Evolutionary conservation across 75 land plant genomes (phyloP).

Genomic region (Chamaecyparis obtusa): DNA sequence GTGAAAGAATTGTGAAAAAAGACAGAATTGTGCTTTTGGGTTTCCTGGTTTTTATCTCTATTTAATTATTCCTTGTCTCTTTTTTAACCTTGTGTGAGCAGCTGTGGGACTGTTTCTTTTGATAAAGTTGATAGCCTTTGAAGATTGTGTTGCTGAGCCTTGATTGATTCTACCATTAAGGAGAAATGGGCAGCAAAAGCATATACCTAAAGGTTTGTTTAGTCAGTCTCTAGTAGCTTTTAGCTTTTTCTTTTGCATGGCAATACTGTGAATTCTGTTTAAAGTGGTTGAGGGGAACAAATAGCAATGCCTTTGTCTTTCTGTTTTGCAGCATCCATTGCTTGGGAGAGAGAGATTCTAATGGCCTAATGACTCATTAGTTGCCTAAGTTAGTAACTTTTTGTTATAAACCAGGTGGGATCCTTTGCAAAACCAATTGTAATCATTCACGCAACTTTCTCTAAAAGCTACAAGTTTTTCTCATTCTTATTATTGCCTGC

Average conservation of each 20-base stretch:
- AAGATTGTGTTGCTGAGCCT: neutral
- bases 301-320: conserved; percentile 3
- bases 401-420: neutral
- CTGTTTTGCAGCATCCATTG: conserved; percentile 5
- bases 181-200: neutral
- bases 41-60: neutral
- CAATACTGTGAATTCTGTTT: neutral
- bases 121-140: neutral
- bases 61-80: neutral
- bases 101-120: conserved; percentile 7
- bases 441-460: neutral
- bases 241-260: neutral
- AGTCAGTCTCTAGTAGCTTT: neutral
- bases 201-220: neutral
- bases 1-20: conserved; percentile 10
- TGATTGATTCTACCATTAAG: neutral
- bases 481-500: neutral
- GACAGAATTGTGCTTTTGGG: conserved; percentile 10
- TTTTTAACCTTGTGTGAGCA: neutral
- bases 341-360: conserved; percentile 5
- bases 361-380: neutral
- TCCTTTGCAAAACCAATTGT: neutral
- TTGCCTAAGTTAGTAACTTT: neutral
- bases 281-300: neutral
- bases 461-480: neutral